phyloP scores from a whole-genome alignment of 768 basidiomycete species.

The Suillus bovinus region DNA sequence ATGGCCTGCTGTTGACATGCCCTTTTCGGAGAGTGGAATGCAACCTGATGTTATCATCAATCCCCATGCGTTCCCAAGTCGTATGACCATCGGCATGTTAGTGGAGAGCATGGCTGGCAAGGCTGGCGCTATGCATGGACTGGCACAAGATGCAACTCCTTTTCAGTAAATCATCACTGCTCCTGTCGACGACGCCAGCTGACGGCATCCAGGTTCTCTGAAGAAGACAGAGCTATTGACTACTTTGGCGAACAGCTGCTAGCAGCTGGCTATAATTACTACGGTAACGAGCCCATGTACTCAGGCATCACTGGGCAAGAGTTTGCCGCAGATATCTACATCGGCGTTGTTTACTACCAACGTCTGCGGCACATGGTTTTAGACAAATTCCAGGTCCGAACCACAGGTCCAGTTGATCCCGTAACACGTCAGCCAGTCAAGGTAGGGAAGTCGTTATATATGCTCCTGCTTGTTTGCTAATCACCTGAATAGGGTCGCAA shows the following conservation, averaged over 20 bases:
- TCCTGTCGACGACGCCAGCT: slow-evolving; percentile 10
- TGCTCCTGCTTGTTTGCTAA: background rate
- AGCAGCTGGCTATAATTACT: slow-evolving; percentile 96
- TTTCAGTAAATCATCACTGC: slow-evolving; percentile 70
- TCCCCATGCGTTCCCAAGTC: slow-evolving; percentile 98
- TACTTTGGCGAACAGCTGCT: slow-evolving; percentile 96
- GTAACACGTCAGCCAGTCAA: slow-evolving; percentile 97
- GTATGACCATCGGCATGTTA: slow-evolving; percentile 99
- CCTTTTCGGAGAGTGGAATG: slow-evolving; percentile 97
- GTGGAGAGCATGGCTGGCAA: slow-evolving; percentile 99
- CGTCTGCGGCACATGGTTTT: slow-evolving; percentile 98
- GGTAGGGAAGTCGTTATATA: slow-evolving; percentile 44
- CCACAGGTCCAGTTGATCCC: slow-evolving; percentile 95
- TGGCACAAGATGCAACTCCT: slow-evolving; percentile 98
- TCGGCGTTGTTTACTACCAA: slow-evolving; percentile 98
- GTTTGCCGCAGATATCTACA: slow-evolving; percentile 97
- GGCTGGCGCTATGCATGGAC: slow-evolving; percentile 96
- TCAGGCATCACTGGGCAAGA: slow-evolving; percentile 99
- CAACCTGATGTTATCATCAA: slow-evolving; percentile 99
- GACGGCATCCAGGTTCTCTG: slow-evolving; percentile 69
- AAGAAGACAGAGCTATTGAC: slow-evolving; percentile 94
- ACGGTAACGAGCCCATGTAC: slow-evolving; percentile 99
- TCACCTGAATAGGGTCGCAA: slow-evolving; percentile 75
- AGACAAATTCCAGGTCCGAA: slow-evolving; percentile 99
- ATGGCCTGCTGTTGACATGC: slow-evolving; percentile 98